These are phyloP conservation scores for Termitomyces sp. DNA, from an alignment of 768 basidiomycete genomes.

Conservation along the genomic window DNA sequence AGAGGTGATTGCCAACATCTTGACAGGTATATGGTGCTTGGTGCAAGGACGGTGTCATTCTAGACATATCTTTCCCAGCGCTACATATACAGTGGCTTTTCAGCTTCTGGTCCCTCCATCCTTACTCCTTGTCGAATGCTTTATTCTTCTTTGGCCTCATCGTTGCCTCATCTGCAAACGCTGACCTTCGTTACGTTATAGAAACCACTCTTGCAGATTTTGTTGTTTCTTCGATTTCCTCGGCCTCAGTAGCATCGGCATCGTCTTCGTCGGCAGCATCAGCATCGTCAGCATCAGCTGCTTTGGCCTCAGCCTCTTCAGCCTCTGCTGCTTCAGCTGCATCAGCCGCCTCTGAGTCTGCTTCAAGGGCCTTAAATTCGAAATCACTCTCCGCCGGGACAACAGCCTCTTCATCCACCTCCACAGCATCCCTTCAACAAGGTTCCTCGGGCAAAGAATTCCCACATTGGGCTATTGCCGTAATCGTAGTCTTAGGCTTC, in stretches of 20 bases:
- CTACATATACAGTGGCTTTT: not conserved
- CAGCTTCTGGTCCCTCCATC: not conserved
- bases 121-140: not conserved
- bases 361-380: conserved; percentile 19
- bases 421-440: conserved; percentile 43
- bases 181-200: conserved; percentile 19
- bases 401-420: conserved; percentile 8
- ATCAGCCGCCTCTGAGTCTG: conserved; percentile 13
- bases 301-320: conserved; percentile 20
- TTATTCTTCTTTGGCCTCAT: not conserved
- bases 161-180: not conserved
- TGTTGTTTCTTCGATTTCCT: conserved; percentile 48
- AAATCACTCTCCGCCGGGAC: not conserved
- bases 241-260: conserved; percentile 27
- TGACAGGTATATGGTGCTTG: not conserved
- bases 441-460: conserved; percentile 36
- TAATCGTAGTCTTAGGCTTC: conserved; percentile 82
- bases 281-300: conserved; percentile 40
- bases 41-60: not conserved
- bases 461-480: conserved; percentile 89
- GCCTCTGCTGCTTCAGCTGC: not conserved
- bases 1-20: too few relatives aligned
- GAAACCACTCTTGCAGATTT: conserved; percentile 76
- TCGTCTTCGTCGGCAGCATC: conserved; percentile 36
- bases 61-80: not conserved